Evolutionary conservation across 345 rosid genomes (phyloP).

Genomic region (Reutealis trisperma): DNA sequence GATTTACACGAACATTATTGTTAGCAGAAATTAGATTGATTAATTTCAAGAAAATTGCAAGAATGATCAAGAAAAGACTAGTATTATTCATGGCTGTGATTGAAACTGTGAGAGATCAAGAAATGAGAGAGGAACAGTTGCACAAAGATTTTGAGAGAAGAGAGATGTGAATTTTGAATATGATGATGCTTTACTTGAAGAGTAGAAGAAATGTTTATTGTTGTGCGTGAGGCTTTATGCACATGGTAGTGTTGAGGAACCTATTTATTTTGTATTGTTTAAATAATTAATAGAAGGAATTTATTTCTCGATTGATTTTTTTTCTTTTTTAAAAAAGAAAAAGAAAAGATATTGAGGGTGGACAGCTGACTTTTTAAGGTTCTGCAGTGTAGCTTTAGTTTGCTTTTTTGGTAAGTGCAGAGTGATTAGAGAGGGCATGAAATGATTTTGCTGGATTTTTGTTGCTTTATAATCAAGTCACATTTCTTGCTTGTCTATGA

Average conservation of each 20-base stretch:
- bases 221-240: conserved; percentile 27
- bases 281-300: not conserved
- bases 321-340: too few species aligned
- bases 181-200: conserved; percentile 50
- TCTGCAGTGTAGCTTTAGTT: conserved; percentile 21
- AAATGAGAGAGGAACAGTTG: not conserved
- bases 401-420: conserved; percentile 18
- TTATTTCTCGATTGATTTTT: too few species aligned
- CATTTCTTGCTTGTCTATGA: conserved; percentile 10
- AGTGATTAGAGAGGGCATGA: not conserved
- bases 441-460: conserved; percentile 20
- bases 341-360: too few species aligned
- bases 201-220: conserved; percentile 2
- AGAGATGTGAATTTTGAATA: not conserved
- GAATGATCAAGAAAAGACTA: conserved; percentile 12
- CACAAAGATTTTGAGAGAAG: not conserved
- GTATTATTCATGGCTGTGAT: conserved; percentile 18
- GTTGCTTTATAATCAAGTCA: conserved; percentile 20
- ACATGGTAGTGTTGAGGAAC: conserved; percentile 31
- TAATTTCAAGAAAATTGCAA: conserved; percentile 17
- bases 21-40: conserved; percentile 21
- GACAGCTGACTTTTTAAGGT: not conserved
- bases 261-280: not conserved
- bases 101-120: not conserved
- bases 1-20: conserved; percentile 6